Percentiles rank a stretch among this genome's conserved stretches.
These are phyloP conservation scores for Avena insularis DNA, from an alignment of 176 grass and related monocot genomes.

Conservation along the genomic window DNA sequence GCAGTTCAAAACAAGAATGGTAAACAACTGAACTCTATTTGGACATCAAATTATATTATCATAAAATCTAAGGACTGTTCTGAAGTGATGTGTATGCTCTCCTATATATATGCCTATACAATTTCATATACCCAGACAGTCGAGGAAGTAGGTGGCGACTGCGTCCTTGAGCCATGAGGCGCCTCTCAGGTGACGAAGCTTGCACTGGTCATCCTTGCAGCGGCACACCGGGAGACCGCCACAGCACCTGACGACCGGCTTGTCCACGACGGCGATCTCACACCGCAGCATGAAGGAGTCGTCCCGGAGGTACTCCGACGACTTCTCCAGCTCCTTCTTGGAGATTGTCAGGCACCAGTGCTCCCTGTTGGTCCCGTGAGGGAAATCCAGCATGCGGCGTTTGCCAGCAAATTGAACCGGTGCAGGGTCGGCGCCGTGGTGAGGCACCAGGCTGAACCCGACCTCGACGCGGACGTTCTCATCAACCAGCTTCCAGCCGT, in stretches of 20 bases:
- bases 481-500: neutral
- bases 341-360: conserved; percentile 13
- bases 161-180: neutral
- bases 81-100: neutral
- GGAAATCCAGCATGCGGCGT: neutral
- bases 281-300: conserved; percentile 11
- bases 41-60: neutral
- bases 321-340: conserved; percentile 3
- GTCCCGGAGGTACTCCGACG: conserved; percentile 9
- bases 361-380: neutral
- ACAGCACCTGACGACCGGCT: neutral
- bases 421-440: neutral
- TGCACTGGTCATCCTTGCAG: conserved; percentile 18
- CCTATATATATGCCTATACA: neutral
- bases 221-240: neutral
- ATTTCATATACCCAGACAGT: neutral
- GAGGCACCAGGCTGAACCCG: conserved; percentile 16
- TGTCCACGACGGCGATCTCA: conserved; percentile 5
- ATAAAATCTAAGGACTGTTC: neutral
- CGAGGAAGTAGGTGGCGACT: neutral
- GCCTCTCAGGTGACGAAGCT: neutral
- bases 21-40: neutral
- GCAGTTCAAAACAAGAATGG: neutral
- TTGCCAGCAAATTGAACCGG: neutral
- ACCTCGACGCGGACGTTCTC: neutral